These are phyloP conservation scores for Phytomonas francai DNA, from an alignment of 208 protist genomes.

Conservation along the genomic window DNA sequence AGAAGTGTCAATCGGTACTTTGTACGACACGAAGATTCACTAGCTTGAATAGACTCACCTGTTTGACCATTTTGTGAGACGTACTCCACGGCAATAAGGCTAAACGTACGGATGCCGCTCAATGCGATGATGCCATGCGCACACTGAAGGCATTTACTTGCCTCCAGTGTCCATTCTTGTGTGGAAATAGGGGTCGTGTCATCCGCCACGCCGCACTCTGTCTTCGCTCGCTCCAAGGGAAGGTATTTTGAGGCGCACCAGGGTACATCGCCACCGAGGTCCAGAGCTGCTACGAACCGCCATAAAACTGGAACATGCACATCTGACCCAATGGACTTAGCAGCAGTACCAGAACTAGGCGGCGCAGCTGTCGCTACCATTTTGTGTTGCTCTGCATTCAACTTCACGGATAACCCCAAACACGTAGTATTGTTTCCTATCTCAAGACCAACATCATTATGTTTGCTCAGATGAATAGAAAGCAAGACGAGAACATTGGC, in stretches of 20 bases:
- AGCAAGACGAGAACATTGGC: conserved; percentile 65
- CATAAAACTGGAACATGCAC: not conserved
- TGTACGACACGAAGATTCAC: not conserved
- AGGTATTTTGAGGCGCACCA: conserved; percentile 75
- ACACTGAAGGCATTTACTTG: conserved; percentile 10
- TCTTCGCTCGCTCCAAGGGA: conserved; percentile 14
- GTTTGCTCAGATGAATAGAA: conserved; percentile 3
- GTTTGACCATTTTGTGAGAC: conserved; percentile 6
- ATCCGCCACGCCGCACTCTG: not conserved
- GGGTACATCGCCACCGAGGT: conserved; percentile 64
- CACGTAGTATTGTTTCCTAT: not conserved
- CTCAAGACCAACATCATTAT: not conserved
- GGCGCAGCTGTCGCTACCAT: not conserved
- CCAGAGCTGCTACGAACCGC: conserved; percentile 46
- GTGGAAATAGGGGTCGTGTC: not conserved
- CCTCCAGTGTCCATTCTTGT: not conserved
- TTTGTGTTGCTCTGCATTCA: not conserved
- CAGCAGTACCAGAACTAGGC: not conserved
- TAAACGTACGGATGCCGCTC: conserved; percentile 63
- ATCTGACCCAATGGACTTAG: not conserved
- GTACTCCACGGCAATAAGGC: conserved; percentile 35
- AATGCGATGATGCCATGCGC: conserved; percentile 57
- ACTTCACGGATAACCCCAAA: not conserved
- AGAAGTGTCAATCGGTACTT: conserved; percentile 27
- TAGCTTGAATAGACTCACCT: not conserved